Evolutionary conservation across 768 basidiomycete species (phyloP).

Genomic region (Mycena capillaripes): DNA sequence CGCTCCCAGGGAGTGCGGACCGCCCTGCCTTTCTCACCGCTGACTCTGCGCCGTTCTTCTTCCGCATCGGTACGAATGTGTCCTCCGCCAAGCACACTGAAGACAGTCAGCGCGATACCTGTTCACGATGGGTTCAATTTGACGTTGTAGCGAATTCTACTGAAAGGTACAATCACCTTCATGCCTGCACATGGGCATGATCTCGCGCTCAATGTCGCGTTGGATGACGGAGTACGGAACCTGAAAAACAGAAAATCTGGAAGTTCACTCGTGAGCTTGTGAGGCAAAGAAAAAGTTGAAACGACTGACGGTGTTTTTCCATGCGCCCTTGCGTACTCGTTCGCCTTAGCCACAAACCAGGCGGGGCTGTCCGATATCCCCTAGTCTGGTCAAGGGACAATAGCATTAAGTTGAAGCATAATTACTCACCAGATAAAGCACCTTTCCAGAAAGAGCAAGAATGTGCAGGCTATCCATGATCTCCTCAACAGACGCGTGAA

Average conservation of each 20-base stretch:
- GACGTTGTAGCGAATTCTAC: no score
- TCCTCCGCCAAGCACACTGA: constrained; percentile 47
- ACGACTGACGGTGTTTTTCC: constrained; percentile 48
- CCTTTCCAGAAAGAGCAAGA: constrained; percentile 57
- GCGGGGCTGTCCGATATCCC: constrained; percentile 51
- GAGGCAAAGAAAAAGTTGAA: no score
- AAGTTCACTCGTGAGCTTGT: no score
- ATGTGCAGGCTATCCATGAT: constrained; percentile 59
- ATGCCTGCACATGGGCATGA: constrained; percentile 51
- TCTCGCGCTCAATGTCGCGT: constrained; percentile 60
- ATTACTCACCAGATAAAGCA: constrained; percentile 49
- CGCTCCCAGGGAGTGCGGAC: constrained; percentile 48
- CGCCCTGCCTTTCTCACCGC: constrained; percentile 56
- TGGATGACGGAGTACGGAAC: constrained; percentile 50
- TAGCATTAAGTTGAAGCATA: neutral
- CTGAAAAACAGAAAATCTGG: constrained; percentile 58
- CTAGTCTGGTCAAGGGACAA: constrained; percentile 30
- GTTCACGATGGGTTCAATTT: neutral
- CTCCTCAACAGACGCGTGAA: constrained; percentile 59
- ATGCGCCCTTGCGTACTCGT: constrained; percentile 57
- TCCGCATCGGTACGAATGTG: constrained; percentile 43
- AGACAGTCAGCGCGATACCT: constrained; percentile 54
- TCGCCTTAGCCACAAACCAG: constrained; percentile 55
- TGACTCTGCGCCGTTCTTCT: constrained; percentile 44
- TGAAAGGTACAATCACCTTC: neutral